Conservation (phyloP, 2,329 filamentous ascomycete species). For the Arthrobotrys megalospora region DNA sequence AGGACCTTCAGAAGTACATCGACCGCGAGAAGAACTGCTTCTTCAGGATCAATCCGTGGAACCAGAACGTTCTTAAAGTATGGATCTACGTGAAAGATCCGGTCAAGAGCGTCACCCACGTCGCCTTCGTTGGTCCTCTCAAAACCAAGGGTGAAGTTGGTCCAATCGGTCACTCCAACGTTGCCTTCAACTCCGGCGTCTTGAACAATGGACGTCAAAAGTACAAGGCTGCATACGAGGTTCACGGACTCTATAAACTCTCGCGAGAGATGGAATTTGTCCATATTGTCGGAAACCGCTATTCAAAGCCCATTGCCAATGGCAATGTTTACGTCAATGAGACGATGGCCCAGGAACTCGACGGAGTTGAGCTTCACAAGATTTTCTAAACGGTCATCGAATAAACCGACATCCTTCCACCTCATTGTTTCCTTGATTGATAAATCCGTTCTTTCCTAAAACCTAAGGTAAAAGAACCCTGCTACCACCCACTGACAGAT, state of each 20-base stretch:
- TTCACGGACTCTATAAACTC: slow-evolving; percentile 1
- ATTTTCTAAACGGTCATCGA: slow-evolving; percentile 13
- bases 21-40: slow-evolving; percentile 4
- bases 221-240: slow-evolving; percentile 35
- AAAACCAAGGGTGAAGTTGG: slow-evolving; percentile 25
- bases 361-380: background rate
- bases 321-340: slow-evolving; percentile 20
- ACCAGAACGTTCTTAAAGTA: background rate
- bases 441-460: background rate
- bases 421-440: background rate
- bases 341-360: background rate
- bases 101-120: slow-evolving; percentile 33
- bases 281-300: background rate
- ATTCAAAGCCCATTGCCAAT: slow-evolving; percentile 9
- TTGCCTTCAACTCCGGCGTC: slow-evolving; percentile 33
- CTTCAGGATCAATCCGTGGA: slow-evolving; percentile 33
- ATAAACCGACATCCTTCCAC: background rate
- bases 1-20: slow-evolving; percentile 10
- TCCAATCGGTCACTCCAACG: background rate
- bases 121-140: slow-evolving; percentile 27
- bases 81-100: slow-evolving; percentile 47
- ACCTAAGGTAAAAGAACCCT: background rate
- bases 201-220: slow-evolving; percentile 11
- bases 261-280: background rate
- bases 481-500: background rate